Evolutionary conservation across 2,329 filamentous ascomycete genomes (phyloP).

Genomic region (Massarina eburnea): DNA sequence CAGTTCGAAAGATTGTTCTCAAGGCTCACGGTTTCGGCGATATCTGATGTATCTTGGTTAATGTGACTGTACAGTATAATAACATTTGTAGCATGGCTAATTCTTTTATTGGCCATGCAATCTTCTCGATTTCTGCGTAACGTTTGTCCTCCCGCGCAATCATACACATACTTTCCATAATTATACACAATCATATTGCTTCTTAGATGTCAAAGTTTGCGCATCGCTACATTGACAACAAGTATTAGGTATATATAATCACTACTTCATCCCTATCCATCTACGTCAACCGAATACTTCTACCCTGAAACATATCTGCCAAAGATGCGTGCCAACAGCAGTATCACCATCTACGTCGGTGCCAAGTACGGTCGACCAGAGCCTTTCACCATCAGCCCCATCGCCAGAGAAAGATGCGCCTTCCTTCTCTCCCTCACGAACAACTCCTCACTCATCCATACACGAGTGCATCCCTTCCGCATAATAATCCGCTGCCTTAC

Average conservation of each 20-base stretch:
- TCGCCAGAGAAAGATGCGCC: background rate
- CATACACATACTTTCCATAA: no score
- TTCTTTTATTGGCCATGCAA: background rate
- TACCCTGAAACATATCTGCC: background rate
- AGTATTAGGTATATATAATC: background rate
- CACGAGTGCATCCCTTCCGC: background rate
- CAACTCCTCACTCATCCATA: background rate
- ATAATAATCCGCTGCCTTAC: background rate
- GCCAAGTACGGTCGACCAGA: background rate
- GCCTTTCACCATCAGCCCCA: background rate
- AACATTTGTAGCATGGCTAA: background rate
- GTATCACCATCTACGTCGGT: background rate
- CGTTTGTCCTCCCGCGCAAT: background rate
- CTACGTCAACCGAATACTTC: background rate
- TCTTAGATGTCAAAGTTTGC: background rate
- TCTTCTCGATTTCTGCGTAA: background rate
- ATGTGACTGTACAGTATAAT: background rate
- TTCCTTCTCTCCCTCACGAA: background rate
- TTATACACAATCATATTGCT: background rate
- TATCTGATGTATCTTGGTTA: background rate
- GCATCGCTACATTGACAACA: background rate
- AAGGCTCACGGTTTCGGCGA: background rate
- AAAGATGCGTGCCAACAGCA: background rate
- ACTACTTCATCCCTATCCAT: background rate
- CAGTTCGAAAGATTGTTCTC: no score